Evolutionary conservation across 495 filamentous ascomycete genomes (phyloP).

Genomic region (Sordaria brevicollis): DNA sequence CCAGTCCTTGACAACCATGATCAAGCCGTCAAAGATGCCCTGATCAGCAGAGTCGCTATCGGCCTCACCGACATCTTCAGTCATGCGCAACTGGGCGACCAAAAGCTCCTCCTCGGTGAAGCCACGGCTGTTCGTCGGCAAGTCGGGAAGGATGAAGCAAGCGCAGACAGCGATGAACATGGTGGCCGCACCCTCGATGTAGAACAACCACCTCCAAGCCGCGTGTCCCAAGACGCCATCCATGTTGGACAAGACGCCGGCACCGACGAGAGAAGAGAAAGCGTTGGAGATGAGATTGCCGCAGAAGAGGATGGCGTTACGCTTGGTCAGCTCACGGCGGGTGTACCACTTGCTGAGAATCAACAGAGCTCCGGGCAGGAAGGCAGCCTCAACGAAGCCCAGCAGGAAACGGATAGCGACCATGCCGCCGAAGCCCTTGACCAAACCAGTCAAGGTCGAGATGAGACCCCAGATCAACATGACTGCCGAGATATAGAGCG

Average conservation of each 20-base stretch:
- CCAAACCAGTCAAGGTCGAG: conserved; percentile 48
- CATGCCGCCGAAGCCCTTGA: conserved; percentile 49
- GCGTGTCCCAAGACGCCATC: conserved; percentile 34
- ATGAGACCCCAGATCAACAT: conserved; percentile 65
- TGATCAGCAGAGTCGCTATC: conserved; percentile 52
- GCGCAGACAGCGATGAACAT: conserved; percentile 33
- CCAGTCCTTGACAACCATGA: conserved; percentile 58
- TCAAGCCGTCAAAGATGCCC: conserved; percentile 51
- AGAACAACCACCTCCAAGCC: conserved; percentile 49
- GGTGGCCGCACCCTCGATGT: conserved; percentile 56
- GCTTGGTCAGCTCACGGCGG: conserved; percentile 36
- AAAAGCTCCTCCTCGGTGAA: conserved; percentile 57
- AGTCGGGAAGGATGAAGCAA: conserved; percentile 59
- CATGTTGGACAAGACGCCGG: conserved; percentile 42
- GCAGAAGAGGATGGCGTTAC: conserved; percentile 52
- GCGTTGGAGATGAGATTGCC: conserved; percentile 51
- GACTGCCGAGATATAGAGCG: conserved; percentile 36
- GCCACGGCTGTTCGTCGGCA: conserved; percentile 59
- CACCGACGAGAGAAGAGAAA: conserved; percentile 51
- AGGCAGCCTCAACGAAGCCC: conserved; percentile 46
- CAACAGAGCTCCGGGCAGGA: conserved; percentile 34
- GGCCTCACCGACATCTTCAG: conserved; percentile 67
- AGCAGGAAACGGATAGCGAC: conserved; percentile 57
- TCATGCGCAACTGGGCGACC: conserved; percentile 56
- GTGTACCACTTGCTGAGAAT: conserved; percentile 51